Evolutionary conservation across 352 stramenopile species (phyloP), one percentile per base, ranked within the genome.

Genomic region (Blastocystis sp.): DNA sequence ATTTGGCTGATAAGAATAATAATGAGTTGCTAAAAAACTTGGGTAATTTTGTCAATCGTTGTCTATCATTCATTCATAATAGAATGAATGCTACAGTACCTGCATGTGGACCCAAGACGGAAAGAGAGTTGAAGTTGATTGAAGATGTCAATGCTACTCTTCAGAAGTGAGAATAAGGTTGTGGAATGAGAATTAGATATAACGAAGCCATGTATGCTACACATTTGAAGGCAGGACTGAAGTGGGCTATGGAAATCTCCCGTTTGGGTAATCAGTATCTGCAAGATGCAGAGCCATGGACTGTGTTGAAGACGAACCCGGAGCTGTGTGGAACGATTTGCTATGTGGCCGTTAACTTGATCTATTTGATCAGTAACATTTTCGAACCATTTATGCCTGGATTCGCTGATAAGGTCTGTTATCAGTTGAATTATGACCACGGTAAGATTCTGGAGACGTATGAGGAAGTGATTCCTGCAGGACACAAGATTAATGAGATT

Each of bases 21-120:
- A 91, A 78, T 60, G 89, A 90, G n/a, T 60, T 91, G 75, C 69
- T 91, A 1, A 80, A 87, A 42, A 91, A 89, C 76, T 48, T 91
- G 17, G 89, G 89, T 37, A 91, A 91, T 54, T 91, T 91, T 66
- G 80, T 90, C 37, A 87, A 90, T 53, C 58, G 88, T 42, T 57
- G 75, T 30, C 53, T 90, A 5, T 78, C 44, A 64, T 78, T 90
- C 30, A 37, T 76, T 17, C 40, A 73, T 51, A 87, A 81, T 37
- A 22, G 87, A 27, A 79, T 87, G 51, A 68, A 48, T 33, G 70
- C 59, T 30, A 81, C 64, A 5, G 59, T 90, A 30, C 88, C 88
- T 54, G 24, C 62, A 5, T 60, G 57, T 57, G 48, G 66, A 30
- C n/a, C 37, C 22, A 69, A 69, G 70, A 66, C 66, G 5, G 88